Conservation (phyloP, 2,329 filamentous ascomycete species). For the Fusarium sp. region DNA sequence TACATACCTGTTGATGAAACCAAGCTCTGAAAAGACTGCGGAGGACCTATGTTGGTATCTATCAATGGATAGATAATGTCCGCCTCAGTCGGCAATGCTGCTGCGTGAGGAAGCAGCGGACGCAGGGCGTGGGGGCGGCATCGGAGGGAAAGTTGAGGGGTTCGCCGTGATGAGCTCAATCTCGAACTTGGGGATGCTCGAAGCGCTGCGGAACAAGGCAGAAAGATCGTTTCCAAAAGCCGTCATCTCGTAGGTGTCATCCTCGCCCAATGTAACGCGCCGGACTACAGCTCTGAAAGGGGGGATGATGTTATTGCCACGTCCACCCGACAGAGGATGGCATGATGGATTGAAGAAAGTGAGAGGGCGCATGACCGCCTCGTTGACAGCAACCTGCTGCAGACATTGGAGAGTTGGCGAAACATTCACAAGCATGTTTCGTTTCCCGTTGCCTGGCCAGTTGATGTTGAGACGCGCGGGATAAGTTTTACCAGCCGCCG, state of each 20-base stretch:
- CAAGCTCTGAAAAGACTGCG: neutral
- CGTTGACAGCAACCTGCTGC: conserved; percentile 31
- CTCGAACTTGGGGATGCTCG: conserved; percentile 43
- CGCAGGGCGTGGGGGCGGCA: conserved; percentile 32
- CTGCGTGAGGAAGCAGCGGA: conserved; percentile 31
- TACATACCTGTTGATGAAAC: conserved; percentile 1
- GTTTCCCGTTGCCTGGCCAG: conserved; percentile 47
- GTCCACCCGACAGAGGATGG: conserved; percentile 9
- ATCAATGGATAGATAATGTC: neutral
- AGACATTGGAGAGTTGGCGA: conserved; percentile 52
- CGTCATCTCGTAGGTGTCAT: conserved; percentile 42
- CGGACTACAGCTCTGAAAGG: conserved; percentile 34
- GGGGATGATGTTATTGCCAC: conserved; percentile 5
- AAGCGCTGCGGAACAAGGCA: conserved; percentile 33
- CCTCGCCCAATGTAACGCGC: conserved; percentile 39
- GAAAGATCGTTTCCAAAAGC: conserved; percentile 47
- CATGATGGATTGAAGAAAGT: conserved; percentile 19
- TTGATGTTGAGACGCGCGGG: conserved; percentile 46
- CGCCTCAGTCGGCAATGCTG: conserved; percentile 27
- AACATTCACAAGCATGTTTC: conserved; percentile 48
- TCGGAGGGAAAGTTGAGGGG: conserved; percentile 13
- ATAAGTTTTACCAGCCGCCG: conserved; percentile 15
- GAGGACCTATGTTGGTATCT: neutral
- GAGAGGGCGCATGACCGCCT: conserved; percentile 36
- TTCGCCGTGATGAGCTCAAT: conserved; percentile 27